Percentiles rank a stretch among this genome's conserved stretches.
Evolutionary conservation across 2,329 filamentous ascomycete genomes (phyloP).

Genomic region (Neocucurbitaria cava): DNA sequence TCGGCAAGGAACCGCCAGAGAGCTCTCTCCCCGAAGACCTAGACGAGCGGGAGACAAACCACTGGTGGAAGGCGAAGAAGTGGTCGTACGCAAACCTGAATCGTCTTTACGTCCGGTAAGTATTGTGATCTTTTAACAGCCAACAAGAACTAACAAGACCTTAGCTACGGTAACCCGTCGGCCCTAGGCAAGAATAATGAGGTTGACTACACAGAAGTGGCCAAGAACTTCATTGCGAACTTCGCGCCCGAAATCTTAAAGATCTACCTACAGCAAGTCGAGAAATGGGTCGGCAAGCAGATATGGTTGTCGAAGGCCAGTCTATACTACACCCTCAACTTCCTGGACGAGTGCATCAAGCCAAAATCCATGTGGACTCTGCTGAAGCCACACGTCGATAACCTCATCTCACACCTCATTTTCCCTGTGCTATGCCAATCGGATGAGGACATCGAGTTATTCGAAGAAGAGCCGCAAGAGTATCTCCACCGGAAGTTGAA

Average conservation of each 20-base stretch:
- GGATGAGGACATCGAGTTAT: conserved; percentile 90
- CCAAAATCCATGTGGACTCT: conserved; percentile 97
- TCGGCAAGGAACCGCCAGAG: conserved; percentile 82
- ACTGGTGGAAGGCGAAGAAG: conserved; percentile 99
- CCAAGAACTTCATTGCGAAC: conserved; percentile 87
- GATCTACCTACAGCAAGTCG: conserved; percentile 91
- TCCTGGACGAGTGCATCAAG: conserved; percentile 95
- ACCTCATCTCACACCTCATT: conserved; percentile 90
- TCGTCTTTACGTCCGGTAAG: conserved; percentile 87
- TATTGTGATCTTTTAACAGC: conserved; percentile 5
- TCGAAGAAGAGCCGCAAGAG: conserved; percentile 92
- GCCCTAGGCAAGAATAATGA: conserved; percentile 75
- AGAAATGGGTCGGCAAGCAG: conserved; percentile 96
- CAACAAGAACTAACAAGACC: conserved; percentile 17
- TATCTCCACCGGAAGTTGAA: conserved; percentile 97
- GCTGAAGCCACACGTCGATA: conserved; percentile 91
- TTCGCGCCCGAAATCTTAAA: conserved; percentile 97
- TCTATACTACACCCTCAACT: conserved; percentile 90
- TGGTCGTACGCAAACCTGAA: conserved; percentile 99
- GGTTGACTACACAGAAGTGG: conserved; percentile 79
- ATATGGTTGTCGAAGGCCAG: conserved; percentile 95
- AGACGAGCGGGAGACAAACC: conserved; percentile 87
- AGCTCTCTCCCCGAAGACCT: conserved; percentile 79
- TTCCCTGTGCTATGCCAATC: conserved; percentile 95
- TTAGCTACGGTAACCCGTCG: conserved; percentile 88